phyloP scores from a whole-genome alignment of 345 rosid species.

The Carallia pectinifolia region DNA sequence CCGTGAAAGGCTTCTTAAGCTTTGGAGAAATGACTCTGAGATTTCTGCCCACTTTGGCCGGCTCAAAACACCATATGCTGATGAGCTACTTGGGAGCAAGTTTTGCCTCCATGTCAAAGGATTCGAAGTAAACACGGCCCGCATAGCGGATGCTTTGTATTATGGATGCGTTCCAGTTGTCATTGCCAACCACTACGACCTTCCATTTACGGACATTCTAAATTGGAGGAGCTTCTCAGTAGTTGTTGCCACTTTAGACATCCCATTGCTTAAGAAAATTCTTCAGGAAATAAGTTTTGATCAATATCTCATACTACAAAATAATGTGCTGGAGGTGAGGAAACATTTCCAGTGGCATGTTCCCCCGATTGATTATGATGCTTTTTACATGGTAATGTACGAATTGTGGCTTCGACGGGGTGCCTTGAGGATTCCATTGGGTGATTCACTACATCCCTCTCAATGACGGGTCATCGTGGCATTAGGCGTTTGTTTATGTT shows the following conservation, averaged over 20 bases:
- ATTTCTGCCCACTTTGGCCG: constrained; percentile 48
- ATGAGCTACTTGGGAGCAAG: constrained; percentile 48
- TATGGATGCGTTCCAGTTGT: constrained; percentile 54
- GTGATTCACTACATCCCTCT: neutral
- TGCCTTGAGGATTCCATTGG: constrained; percentile 24
- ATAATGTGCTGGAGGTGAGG: constrained; percentile 45
- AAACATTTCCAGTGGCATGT: constrained; percentile 57
- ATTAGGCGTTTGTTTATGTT: neutral
- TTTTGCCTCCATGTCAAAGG: constrained; percentile 71
- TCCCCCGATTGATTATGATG: constrained; percentile 42
- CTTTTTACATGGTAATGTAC: constrained; percentile 53
- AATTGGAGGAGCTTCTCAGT: constrained; percentile 55
- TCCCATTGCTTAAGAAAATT: constrained; percentile 46
- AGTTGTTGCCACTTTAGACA: constrained; percentile 45
- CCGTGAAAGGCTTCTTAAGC: constrained; percentile 45
- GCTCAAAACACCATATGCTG: constrained; percentile 51
- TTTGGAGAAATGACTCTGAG: constrained; percentile 52
- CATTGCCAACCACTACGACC: constrained; percentile 59
- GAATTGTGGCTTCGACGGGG: constrained; percentile 55
- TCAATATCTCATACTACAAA: constrained; percentile 22
- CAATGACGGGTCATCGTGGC: neutral
- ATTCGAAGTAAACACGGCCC: constrained; percentile 63
- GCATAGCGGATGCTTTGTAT: constrained; percentile 48
- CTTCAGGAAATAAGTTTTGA: constrained; percentile 35
- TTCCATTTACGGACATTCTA: constrained; percentile 49